A percentile compares a stretch with the other conserved stretches of the same genome.
phyloP scores from a whole-genome alignment of 2,329 filamentous ascomycete genomes.

The Penicillium nordicum region DNA sequence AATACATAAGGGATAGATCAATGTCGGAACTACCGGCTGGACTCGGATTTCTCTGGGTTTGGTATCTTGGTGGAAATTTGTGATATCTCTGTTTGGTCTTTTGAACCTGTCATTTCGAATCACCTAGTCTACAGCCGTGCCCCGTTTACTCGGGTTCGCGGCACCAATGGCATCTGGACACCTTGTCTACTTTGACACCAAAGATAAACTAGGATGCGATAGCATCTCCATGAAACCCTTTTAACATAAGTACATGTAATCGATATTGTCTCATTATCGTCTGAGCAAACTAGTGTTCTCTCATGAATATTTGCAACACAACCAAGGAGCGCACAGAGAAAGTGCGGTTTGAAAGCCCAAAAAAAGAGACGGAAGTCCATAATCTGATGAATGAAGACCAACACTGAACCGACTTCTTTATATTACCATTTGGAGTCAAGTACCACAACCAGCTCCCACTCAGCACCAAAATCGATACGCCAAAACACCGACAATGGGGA shows the following conservation, averaged over 20 bases:
- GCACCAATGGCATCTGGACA: slow-evolving; percentile 16
- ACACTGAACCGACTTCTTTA: neutral
- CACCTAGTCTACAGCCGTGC: slow-evolving; percentile 12
- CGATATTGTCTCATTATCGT: neutral
- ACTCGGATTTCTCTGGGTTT: neutral
- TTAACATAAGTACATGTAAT: neutral
- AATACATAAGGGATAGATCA: slow-evolving; percentile 8
- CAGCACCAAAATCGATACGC: neutral
- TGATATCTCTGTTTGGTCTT: slow-evolving; percentile 10
- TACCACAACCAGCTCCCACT: neutral
- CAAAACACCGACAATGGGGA: neutral
- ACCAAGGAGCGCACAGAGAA: neutral
- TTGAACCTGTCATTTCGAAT: slow-evolving; percentile 5
- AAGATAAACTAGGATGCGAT: slow-evolving; percentile 7
- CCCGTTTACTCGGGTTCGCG: slow-evolving; percentile 25
- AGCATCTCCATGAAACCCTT: neutral
- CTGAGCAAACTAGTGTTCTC: neutral
- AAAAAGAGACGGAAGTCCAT: too few species aligned
- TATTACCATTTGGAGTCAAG: too few species aligned
- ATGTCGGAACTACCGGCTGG: neutral
- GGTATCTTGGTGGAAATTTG: neutral
- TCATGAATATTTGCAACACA: neutral
- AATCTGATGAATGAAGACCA: neutral
- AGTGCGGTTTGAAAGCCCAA: too few species aligned
- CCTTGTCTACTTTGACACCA: slow-evolving; percentile 16